A percentile compares a stretch with the other conserved stretches of the same genome.
phyloP scores from a whole-genome alignment of 805 yeast species.

The Candida maesae region DNA sequence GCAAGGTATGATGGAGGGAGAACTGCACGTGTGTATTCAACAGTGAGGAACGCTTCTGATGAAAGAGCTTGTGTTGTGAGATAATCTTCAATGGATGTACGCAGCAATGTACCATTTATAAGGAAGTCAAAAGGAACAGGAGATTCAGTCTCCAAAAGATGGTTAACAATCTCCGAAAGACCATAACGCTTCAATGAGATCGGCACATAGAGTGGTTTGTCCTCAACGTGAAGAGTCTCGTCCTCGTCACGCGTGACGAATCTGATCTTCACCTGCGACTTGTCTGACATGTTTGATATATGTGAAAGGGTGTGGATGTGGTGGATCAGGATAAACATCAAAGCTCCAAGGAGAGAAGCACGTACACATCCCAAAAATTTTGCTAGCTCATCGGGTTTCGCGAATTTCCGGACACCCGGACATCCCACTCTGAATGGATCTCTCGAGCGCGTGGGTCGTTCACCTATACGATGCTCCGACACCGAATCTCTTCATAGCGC shows the following conservation, averaged over 20 bases:
- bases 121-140: constrained; percentile 92
- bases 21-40: constrained; percentile 90
- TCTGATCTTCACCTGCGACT: constrained; percentile 73
- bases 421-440: too few relatives aligned
- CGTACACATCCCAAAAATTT: neutral
- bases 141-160: constrained; percentile 55
- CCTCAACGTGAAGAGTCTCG: constrained; percentile 67
- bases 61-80: constrained; percentile 73
- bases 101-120: constrained; percentile 76
- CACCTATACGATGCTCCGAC: too few relatives aligned
- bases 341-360: neutral
- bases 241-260: constrained; percentile 86
- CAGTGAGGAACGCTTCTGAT: constrained; percentile 68
- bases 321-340: neutral
- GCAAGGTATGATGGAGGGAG: constrained; percentile 92
- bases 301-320: neutral
- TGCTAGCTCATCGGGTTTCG: constrained; percentile 3
- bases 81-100: constrained; percentile 78
- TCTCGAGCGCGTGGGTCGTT: neutral
- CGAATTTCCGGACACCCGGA: too few relatives aligned
- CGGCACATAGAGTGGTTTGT: constrained; percentile 86
- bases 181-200: constrained; percentile 84
- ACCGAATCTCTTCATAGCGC: too few relatives aligned
- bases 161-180: constrained; percentile 91
- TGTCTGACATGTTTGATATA: constrained; percentile 25